Conservation (phyloP, 2,329 filamentous ascomycete species). For the Coniochaeta ligniaria region DNA sequence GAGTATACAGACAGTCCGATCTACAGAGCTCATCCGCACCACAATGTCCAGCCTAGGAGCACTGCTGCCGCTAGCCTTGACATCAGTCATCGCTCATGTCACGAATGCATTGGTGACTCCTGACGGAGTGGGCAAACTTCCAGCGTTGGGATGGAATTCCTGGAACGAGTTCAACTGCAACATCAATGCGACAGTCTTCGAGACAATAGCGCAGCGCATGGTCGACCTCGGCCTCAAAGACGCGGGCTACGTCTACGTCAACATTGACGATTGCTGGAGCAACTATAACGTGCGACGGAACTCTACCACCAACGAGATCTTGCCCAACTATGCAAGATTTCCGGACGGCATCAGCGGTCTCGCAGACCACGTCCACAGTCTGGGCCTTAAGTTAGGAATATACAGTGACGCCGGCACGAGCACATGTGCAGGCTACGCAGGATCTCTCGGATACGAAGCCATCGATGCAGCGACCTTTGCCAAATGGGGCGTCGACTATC, state of each 20-base stretch:
- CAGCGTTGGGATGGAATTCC: conserved; percentile 9
- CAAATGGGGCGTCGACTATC: conserved; percentile 43
- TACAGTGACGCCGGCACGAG: conserved; percentile 33
- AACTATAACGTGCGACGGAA: conserved; percentile 21
- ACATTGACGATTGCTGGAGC: conserved; percentile 58
- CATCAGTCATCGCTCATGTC: not conserved
- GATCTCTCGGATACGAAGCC: conserved; percentile 42
- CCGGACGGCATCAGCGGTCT: conserved; percentile 27
- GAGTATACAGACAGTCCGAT: not conserved
- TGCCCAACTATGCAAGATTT: conserved; percentile 25
- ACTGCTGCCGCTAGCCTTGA: not conserved
- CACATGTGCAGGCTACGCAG: conserved; percentile 44
- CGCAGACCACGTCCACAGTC: conserved; percentile 24
- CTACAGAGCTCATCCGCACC: not conserved
- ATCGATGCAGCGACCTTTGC: conserved; percentile 46
- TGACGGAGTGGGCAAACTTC: conserved; percentile 4
- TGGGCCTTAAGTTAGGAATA: conserved; percentile 29
- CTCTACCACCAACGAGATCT: conserved; percentile 13
- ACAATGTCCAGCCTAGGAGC: not conserved
- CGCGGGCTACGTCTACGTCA: conserved; percentile 50
- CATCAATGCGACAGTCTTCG: conserved; percentile 5
- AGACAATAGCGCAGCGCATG: conserved; percentile 1
- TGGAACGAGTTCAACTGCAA: conserved; percentile 8
- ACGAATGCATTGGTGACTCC: conserved; percentile 2
- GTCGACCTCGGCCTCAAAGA: conserved; percentile 37